Base-by-base conservation (phyloP, 345 rosid species). In the Draba incana region DNA sequence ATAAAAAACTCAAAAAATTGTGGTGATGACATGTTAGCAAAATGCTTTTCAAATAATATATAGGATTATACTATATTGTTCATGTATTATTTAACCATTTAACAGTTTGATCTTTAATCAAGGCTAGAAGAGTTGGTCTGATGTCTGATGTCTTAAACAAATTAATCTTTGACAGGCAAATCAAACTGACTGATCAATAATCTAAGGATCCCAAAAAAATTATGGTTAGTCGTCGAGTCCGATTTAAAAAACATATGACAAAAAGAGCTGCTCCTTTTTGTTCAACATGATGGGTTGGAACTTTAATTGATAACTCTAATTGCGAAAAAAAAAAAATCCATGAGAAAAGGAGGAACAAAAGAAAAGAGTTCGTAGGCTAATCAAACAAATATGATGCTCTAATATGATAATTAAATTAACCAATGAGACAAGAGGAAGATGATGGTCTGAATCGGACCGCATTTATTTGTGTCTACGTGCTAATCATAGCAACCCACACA, bases 381-480 rank as follows among this genome's bases (percentile, higher is more conserved):
- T 14, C 58, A 47, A 46, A 62, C 49, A 58, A 76, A 60, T 60
- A 47, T 15, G 74, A 70, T 72, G 16, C 27, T 71, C 54, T 13
- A 30, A 66, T 61, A 45, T 23, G 28, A 54, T 14, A 2, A 70
- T 25, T 37, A 48, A 28, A 30, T n/a, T 42, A 62, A 62, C 69
- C 24, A 72, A 58, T 77, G 45, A 74, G 77, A 45, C 64, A 64
- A 64, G 39, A 48, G 6, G 55, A 60, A 77, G 75, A 70, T 82
- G 71, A 80, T 77, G 83, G 77, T 79, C 83, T 78, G 90, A 85
- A 66, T 84, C 71, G 70, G 87, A 85, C 75, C 52, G 88, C 94
- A 85, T 73, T 49, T 72, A 10, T 46, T 50, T 81, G 83, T 82
- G 50, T 66, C 62, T 44, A 50, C 50, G 80, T 81, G 81, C 69